These are phyloP conservation scores for Backusella sp. DNA, from an alignment of 192 early-diverging fungal genomes.

Conservation along the genomic window DNA sequence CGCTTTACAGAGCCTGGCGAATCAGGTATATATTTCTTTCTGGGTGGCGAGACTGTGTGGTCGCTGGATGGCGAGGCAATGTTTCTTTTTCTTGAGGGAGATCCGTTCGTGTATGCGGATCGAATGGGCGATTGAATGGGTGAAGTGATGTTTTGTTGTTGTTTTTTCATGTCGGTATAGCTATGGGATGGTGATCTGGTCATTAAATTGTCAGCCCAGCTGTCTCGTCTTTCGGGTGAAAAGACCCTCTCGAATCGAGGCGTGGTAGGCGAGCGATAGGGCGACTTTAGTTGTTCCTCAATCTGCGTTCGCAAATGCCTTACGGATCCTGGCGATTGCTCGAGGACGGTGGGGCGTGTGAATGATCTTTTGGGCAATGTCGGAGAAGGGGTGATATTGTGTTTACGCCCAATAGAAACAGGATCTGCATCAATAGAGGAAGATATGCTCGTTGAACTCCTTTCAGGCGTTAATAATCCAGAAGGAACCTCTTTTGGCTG, in stretches of 20 bases:
- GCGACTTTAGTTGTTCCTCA: background rate
- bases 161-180: background rate
- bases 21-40: background rate
- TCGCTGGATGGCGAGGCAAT: background rate
- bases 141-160: background rate
- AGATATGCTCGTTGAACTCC: background rate
- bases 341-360: background rate
- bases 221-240: background rate
- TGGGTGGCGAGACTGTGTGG: background rate
- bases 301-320: background rate
- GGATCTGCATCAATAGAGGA: slow-evolving; percentile 9
- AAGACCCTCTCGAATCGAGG: background rate
- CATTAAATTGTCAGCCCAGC: background rate
- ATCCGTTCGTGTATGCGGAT: background rate
- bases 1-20: background rate
- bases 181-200: background rate
- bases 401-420: slow-evolving; percentile 2
- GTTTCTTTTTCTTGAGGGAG: background rate
- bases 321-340: background rate
- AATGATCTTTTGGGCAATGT: background rate
- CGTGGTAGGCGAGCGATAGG: background rate
- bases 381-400: slow-evolving; percentile 1
- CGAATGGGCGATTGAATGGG: background rate
- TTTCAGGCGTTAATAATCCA: background rate
- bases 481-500: background rate